Evolutionary conservation across 345 rosid genomes (phyloP).

Genomic region (Geranium rotundifolium): DNA sequence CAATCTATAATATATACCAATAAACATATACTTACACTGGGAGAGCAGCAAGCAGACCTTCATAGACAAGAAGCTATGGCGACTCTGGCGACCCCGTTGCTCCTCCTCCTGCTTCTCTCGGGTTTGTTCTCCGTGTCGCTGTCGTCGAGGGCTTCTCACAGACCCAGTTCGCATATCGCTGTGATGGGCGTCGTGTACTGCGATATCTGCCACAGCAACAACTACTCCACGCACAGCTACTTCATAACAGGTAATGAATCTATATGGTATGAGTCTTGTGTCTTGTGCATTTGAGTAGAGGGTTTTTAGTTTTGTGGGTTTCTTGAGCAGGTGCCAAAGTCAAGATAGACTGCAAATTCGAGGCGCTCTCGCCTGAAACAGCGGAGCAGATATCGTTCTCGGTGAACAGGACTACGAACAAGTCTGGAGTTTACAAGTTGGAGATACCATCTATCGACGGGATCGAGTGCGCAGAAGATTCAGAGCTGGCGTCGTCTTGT

Average conservation of each 20-base stretch:
- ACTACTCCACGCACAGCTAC: slow-evolving; percentile 93
- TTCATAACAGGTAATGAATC: slow-evolving; percentile 64
- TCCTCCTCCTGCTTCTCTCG: not conserved
- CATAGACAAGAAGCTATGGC: not conserved
- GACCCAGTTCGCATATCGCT: slow-evolving; percentile 38
- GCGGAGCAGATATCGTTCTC: slow-evolving; percentile 57
- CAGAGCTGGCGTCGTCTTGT: slow-evolving; percentile 55
- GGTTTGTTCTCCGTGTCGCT: not conserved
- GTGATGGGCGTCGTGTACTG: slow-evolving; percentile 94
- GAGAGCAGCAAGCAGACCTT: not conserved
- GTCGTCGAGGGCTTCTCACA: not conserved
- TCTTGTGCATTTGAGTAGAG: not conserved
- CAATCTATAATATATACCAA: not conserved
- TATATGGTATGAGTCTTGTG: not conserved
- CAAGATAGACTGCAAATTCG: slow-evolving; percentile 67
- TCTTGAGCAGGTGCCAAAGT: slow-evolving; percentile 63
- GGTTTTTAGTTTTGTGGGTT: not conserved
- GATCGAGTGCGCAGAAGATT: slow-evolving; percentile 48
- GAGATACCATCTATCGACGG: slow-evolving; percentile 72
- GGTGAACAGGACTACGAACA: slow-evolving; percentile 80
- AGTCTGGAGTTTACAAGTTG: slow-evolving; percentile 60
- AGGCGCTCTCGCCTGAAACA: slow-evolving; percentile 43
- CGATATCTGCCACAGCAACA: slow-evolving; percentile 94
- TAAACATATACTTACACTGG: not conserved
- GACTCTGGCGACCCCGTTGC: not conserved